phyloP scores from a whole-genome alignment of 2,329 filamentous ascomycete genomes.

The Daldinia sp. region DNA sequence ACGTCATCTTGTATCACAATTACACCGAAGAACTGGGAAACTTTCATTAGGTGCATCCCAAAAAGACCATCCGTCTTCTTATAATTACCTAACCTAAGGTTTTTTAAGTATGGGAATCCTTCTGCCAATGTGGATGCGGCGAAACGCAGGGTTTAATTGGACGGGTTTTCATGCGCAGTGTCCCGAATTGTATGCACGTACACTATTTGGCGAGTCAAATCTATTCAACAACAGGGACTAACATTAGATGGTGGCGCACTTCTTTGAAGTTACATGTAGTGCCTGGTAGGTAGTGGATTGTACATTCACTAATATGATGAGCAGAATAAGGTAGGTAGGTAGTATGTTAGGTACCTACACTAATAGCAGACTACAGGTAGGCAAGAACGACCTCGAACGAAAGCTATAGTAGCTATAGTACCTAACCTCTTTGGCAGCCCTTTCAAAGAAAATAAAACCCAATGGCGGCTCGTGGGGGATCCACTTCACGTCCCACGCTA shows the following conservation, averaged over 20 bases:
- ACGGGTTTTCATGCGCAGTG: conserved; percentile 22
- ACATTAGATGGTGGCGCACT: background rate
- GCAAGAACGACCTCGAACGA: background rate
- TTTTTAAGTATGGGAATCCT: conserved; percentile 20
- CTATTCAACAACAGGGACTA: background rate
- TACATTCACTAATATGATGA: background rate
- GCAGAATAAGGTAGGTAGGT: background rate
- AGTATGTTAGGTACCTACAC: background rate
- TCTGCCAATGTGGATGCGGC: conserved; percentile 21
- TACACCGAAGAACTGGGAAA: conserved; percentile 22
- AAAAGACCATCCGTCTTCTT: conserved; percentile 14
- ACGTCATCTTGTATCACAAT: conserved; percentile 40
- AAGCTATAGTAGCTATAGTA: background rate
- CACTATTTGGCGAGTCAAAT: conserved; percentile 1
- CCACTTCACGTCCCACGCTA: conserved; percentile 29
- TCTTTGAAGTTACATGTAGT: background rate
- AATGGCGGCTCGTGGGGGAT: conserved; percentile 35
- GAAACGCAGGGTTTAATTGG: conserved; percentile 27
- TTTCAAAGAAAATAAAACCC: conserved; percentile 12
- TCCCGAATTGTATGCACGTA: conserved; percentile 12
- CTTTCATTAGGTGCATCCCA: conserved; percentile 14
- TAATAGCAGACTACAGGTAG: too few species aligned
- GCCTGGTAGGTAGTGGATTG: background rate
- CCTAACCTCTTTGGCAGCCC: background rate
- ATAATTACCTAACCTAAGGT: conserved; percentile 12